Percentiles rank a stretch among this genome's conserved stretches.
phyloP scores from a whole-genome alignment of 2,329 filamentous ascomycete species.

The Xylaria sp. region DNA sequence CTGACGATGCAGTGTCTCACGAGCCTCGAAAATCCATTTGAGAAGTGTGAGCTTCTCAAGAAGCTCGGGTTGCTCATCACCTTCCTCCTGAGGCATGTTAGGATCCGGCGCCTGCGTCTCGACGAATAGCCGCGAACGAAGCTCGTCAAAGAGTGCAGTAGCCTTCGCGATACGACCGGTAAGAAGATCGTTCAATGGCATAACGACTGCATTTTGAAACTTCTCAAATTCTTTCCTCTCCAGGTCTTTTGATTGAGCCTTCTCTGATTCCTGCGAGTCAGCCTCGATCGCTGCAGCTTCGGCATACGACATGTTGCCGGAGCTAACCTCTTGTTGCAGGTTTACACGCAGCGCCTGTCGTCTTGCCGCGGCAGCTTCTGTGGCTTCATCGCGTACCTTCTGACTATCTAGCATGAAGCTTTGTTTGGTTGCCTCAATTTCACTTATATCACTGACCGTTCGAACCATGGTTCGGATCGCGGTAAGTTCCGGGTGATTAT shows the following conservation, averaged over 20 bases:
- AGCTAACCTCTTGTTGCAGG: slow-evolving; percentile 78
- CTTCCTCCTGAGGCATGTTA: slow-evolving; percentile 90
- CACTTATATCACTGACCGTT: slow-evolving; percentile 72
- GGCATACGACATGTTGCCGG: slow-evolving; percentile 79
- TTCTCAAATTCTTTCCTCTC: slow-evolving; percentile 82
- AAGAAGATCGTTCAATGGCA: slow-evolving; percentile 80
- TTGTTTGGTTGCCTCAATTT: slow-evolving; percentile 72
- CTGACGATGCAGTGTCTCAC: slow-evolving; percentile 85
- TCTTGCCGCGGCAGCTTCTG: slow-evolving; percentile 55
- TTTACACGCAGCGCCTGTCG: slow-evolving; percentile 72
- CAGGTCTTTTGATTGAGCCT: slow-evolving; percentile 71
- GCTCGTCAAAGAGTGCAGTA: slow-evolving; percentile 76
- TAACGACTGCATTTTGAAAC: slow-evolving; percentile 83
- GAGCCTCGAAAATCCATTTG: slow-evolving; percentile 95
- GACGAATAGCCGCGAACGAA: slow-evolving; percentile 74
- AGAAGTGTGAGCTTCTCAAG: slow-evolving; percentile 92
- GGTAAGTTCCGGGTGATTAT: slow-evolving; percentile 88
- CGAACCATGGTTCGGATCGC: slow-evolving; percentile 77
- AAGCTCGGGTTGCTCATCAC: slow-evolving; percentile 91
- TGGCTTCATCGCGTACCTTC: slow-evolving; percentile 63
- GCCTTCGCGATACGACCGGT: slow-evolving; percentile 76
- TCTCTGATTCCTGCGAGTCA: slow-evolving; percentile 73
- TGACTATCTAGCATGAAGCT: slow-evolving; percentile 61
- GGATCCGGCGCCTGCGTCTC: slow-evolving; percentile 72
- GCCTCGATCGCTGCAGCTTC: slow-evolving; percentile 83